Conservation (phyloP, 108 stramenopile species). For the Skeletonema menzelii region DNA sequence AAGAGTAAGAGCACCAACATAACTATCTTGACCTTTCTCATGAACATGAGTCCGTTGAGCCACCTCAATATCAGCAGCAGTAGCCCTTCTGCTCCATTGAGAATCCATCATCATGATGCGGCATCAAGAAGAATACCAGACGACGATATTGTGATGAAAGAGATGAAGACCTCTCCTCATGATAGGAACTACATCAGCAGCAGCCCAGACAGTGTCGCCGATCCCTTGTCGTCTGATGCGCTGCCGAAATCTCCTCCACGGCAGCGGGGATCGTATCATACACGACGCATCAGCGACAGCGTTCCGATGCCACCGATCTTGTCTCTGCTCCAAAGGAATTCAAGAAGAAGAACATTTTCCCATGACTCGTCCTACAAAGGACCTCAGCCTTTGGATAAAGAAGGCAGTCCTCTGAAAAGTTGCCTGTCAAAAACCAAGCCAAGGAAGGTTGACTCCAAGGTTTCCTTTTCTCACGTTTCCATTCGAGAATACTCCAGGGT, state of each 20-base stretch:
- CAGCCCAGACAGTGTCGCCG: neutral
- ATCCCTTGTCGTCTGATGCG: neutral
- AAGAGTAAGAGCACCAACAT: too few species aligned
- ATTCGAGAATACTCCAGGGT: slow-evolving; percentile 38
- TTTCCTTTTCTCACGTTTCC: slow-evolving; percentile 28
- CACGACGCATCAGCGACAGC: neutral
- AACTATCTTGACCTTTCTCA: too few species aligned
- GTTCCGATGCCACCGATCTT: neutral
- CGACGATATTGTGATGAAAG: neutral
- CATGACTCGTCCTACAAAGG: slow-evolving; percentile 14
- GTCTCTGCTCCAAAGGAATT: neutral
- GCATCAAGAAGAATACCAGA: neutral
- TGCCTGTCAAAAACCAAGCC: slow-evolving; percentile 11
- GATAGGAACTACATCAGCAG: too few species aligned
- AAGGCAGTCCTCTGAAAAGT: slow-evolving; percentile 28
- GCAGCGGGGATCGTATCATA: neutral
- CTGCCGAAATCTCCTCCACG: neutral
- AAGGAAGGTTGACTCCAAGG: neutral
- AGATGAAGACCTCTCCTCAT: neutral
- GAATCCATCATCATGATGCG: neutral
- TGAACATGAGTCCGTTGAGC: neutral
- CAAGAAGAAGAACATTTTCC: neutral
- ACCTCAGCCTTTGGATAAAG: slow-evolving; percentile 9
- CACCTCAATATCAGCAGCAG: too few species aligned
- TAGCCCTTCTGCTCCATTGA: neutral